A percentile compares a stretch with the other conserved stretches of the same genome.
These are phyloP conservation scores for Metarhizium guizhouense DNA, from an alignment of 2,329 filamentous ascomycete species.

Conservation along the genomic window DNA sequence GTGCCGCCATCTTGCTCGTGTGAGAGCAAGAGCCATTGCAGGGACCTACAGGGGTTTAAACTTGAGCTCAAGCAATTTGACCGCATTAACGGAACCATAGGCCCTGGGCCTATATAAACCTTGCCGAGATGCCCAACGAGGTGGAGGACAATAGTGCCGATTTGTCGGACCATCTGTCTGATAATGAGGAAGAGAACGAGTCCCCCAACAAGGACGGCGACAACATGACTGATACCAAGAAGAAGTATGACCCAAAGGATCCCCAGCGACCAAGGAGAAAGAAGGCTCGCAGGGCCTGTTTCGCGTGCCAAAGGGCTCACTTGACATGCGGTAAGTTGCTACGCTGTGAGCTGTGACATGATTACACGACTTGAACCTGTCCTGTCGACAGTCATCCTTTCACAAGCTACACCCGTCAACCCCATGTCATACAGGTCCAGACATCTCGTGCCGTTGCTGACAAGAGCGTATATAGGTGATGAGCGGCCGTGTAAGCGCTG, in stretches of 20 bases:
- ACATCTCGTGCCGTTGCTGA: neutral
- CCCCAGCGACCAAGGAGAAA: conserved; percentile 82
- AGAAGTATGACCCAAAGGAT: conserved; percentile 78
- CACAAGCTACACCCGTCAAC: conserved; percentile 16
- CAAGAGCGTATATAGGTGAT: conserved; percentile 55
- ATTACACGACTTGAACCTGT: neutral
- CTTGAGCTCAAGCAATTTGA: neutral
- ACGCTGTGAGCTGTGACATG: neutral
- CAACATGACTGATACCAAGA: conserved; percentile 47
- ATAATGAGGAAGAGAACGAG: conserved; percentile 49
- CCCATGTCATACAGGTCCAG: conserved; percentile 1
- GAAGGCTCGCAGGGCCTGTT: conserved; percentile 92
- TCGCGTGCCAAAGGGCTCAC: conserved; percentile 94
- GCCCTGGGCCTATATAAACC: conserved; percentile 33
- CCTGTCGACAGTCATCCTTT: conserved; percentile 5
- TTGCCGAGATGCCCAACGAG: conserved; percentile 47
- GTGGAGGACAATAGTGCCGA: conserved; percentile 44
- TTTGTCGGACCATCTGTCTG: conserved; percentile 50
- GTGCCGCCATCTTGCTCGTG: conserved; percentile 21
- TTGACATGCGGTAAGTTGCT: conserved; percentile 85
- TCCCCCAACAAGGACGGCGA: conserved; percentile 37
- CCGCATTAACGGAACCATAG: neutral
- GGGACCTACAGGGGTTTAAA: conserved; percentile 2
- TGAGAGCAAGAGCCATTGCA: conserved; percentile 3
- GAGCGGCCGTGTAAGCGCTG: conserved; percentile 90